Conservation (phyloP, 305 asterid species). For the Plantago coronopus region DNA sequence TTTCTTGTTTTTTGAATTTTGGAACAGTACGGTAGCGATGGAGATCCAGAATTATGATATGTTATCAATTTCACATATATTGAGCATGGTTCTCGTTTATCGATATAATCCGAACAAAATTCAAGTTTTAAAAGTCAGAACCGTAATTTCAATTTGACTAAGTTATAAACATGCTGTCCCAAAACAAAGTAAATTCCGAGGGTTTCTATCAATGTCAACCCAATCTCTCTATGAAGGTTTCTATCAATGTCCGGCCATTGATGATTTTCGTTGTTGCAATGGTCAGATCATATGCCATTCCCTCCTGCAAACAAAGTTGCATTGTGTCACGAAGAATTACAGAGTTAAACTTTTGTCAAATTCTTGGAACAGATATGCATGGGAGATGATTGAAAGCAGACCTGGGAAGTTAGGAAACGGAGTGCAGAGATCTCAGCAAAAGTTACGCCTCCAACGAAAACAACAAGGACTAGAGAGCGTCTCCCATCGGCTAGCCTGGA, state of each 20-base stretch:
- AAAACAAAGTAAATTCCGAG: too few species aligned
- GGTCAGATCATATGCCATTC: slow-evolving; percentile 80
- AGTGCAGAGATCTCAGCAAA: slow-evolving; percentile 97
- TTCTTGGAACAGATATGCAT: too few species aligned
- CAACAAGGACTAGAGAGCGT: slow-evolving; percentile 89
- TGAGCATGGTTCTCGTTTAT: too few species aligned
- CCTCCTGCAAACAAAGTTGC: slow-evolving; percentile 54
- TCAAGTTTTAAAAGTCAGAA: too few species aligned
- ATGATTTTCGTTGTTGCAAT: slow-evolving; percentile 73
- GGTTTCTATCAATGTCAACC: slow-evolving; percentile 31
- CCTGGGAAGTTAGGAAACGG: slow-evolving; percentile 92
- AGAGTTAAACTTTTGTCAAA: too few species aligned
- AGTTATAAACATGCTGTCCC: too few species aligned
- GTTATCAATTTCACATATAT: too few species aligned
- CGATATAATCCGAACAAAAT: too few species aligned
- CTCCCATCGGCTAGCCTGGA: slow-evolving; percentile 75
- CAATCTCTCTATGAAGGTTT: slow-evolving; percentile 56
- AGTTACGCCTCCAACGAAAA: slow-evolving; percentile 95
- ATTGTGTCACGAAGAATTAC: not conserved
- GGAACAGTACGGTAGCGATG: too few species aligned
- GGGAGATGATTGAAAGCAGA: slow-evolving; percentile 13
- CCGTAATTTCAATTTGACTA: too few species aligned
- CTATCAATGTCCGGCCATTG: slow-evolving; percentile 62
- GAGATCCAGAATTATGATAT: too few species aligned
- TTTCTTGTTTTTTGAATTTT: too few species aligned